phyloP scores from a whole-genome alignment of 768 basidiomycete species.

The Tylopilus balloui region DNA sequence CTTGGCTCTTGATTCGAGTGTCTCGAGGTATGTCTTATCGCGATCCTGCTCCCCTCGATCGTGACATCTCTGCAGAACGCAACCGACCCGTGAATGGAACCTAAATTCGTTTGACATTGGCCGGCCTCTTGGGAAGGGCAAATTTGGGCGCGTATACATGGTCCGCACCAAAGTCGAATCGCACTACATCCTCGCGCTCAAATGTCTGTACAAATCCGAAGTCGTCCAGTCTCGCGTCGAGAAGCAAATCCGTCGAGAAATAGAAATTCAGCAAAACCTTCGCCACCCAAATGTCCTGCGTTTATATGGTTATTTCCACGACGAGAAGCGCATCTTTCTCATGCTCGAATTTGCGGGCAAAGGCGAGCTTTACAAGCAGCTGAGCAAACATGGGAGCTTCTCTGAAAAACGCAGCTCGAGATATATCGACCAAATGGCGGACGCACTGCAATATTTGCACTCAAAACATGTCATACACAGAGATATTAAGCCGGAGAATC shows the following conservation, averaged over 20 bases:
- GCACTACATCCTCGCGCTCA: conserved; percentile 92
- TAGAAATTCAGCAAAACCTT: conserved; percentile 96
- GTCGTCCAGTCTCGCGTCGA: conserved; percentile 88
- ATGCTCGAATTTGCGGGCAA: conserved; percentile 98
- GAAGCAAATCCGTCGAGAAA: conserved; percentile 95
- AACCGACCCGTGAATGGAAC: conserved; percentile 80
- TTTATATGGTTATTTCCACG: conserved; percentile 97
- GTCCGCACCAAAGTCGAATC: conserved; percentile 87
- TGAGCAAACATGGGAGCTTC: conserved; percentile 82
- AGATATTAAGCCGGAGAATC: conserved; percentile 98
- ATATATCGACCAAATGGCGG: conserved; percentile 98
- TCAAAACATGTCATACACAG: conserved; percentile 96
- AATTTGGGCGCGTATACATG: conserved; percentile 99
- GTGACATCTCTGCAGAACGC: conserved; percentile 39
- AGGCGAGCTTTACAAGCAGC: conserved; percentile 95
- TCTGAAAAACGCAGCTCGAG: conserved; percentile 82
- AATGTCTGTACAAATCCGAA: conserved; percentile 95
- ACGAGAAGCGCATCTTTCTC: conserved; percentile 94
- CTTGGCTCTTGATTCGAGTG: conserved; percentile 81
- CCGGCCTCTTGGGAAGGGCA: conserved; percentile 95
- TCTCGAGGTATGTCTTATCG: conserved; percentile 48
- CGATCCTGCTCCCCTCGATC: neutral
- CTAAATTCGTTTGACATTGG: conserved; percentile 90
- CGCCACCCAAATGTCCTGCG: conserved; percentile 93
- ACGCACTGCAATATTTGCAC: conserved; percentile 89